These are phyloP conservation scores for Penicillium sp. DNA, from an alignment of 2,329 filamentous ascomycete species.

Conservation along the genomic window DNA sequence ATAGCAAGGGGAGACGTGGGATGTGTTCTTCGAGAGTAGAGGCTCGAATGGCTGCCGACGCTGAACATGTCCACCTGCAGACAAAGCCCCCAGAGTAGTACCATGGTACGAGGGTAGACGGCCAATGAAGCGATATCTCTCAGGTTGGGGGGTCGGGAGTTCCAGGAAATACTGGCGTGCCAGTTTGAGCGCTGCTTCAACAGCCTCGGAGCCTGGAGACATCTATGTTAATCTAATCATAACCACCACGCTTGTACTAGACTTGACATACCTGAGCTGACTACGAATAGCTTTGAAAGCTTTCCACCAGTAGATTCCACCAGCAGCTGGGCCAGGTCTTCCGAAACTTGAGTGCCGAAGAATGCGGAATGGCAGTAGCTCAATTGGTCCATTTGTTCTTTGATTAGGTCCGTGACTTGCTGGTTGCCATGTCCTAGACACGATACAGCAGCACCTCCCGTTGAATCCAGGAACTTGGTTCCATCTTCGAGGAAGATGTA, in stretches of 20 bases:
- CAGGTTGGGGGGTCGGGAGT: conserved; percentile 52
- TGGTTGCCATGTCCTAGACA: conserved; percentile 68
- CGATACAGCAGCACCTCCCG: conserved; percentile 71
- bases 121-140: conserved; percentile 63
- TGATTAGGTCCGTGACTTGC: conserved; percentile 62
- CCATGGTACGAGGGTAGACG: conserved; percentile 70
- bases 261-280: conserved; percentile 54
- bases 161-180: conserved; percentile 67
- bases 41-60: conserved; percentile 64
- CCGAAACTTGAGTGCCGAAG: conserved; percentile 57
- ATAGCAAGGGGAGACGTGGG: conserved; percentile 67
- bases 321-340: conserved; percentile 55
- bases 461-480: conserved; percentile 68
- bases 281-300: conserved; percentile 58
- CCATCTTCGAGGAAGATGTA: conserved; percentile 58
- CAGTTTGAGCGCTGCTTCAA: conserved; percentile 69
- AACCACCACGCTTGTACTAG: background rate
- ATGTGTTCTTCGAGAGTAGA: conserved; percentile 58
- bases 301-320: conserved; percentile 53
- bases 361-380: conserved; percentile 62
- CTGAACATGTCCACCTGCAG: conserved; percentile 62
- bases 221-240: background rate
- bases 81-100: conserved; percentile 67
- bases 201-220: conserved; percentile 62
- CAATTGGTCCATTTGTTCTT: conserved; percentile 59